These are phyloP conservation scores for Boletus rubropictus DNA, from an alignment of 768 basidiomycete species.

Conservation along the genomic window DNA sequence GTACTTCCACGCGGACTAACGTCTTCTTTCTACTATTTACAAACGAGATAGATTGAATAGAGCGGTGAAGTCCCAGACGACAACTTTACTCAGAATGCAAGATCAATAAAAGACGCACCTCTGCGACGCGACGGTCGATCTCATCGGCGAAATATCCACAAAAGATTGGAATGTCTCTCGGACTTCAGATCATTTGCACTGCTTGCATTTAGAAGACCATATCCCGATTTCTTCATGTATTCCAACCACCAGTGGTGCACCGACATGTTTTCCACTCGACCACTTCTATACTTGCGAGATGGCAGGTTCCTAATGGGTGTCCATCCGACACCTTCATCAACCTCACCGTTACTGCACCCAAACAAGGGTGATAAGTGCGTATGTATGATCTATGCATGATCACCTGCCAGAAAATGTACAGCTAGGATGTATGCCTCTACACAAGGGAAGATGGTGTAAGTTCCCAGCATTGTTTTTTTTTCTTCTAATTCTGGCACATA, in stretches of 20 bases:
- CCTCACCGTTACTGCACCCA: not conserved
- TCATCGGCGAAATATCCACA: conserved; percentile 8
- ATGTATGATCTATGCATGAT: conserved; percentile 10
- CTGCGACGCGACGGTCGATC: conserved; percentile 4
- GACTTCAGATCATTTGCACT: not conserved
- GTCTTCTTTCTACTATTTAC: conserved; percentile 9
- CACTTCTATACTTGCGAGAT: conserved; percentile 1
- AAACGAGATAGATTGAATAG: not conserved
- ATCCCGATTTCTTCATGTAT: conserved; percentile 13
- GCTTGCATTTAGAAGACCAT: not conserved
- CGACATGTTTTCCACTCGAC: not conserved
- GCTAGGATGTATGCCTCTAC: conserved; percentile 3
- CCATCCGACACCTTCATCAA: not conserved
- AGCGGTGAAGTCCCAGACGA: not conserved
- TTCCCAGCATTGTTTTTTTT: conserved; percentile 5
- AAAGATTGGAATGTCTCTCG: conserved; percentile 8
- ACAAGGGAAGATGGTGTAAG: conserved; percentile 5
- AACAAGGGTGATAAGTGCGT: not conserved
- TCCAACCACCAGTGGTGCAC: conserved; percentile 14
- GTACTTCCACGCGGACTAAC: conserved; percentile 6
- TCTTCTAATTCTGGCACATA: conserved; percentile 12
- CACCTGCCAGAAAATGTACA: not conserved
- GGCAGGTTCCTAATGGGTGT: not conserved
- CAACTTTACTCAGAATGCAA: not conserved
- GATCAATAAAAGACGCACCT: conserved; percentile 8